Base-by-base conservation (phyloP, 2,329 filamentous ascomycete genomes). In the Diaporthe sp. region DNA sequence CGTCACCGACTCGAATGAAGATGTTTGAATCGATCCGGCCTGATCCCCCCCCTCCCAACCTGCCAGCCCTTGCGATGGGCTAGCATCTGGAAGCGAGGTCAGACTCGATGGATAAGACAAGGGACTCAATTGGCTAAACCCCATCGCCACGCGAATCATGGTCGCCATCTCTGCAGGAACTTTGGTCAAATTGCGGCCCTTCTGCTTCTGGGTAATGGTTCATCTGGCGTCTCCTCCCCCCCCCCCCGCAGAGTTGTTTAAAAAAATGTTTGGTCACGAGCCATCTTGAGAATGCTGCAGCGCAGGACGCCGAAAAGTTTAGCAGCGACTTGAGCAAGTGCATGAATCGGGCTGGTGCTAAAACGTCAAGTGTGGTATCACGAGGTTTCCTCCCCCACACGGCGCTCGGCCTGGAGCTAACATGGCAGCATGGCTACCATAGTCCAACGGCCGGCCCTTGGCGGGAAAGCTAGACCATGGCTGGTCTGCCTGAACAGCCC, bases 371-470 rank as follows among this genome's bases (percentile, higher is more conserved):
- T 63, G 69, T 50, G 56, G 56, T 32, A 63, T 71, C 70, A 71
- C 70, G 59, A 71, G 47, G 25, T 61, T 71, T 30, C 44, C 53
- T 47, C 39, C 68, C 68, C 42, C 53, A 37, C 70, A 71, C 44
- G 35, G 39, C 44, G 50, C 37, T 61, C 55, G 58, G 70, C 56
- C 59, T 63, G 69, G 59, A 56, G 42, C 44, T 47, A 53, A 71
- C 12, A 50, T 53, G 56, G n/a, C 56, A 53, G 63, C 6, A 39
- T 53, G 56, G 32, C 70, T 42, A 47, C 47, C 63, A 30, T 37
- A 68, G 63, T 39, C 63, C 47, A 68, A 68, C 63, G 63, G 63
- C 63, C 47, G 56, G 32, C 44, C 15, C 56, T 71, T 63, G 59
- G 70, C 70, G 70, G 56, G 25, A 42, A 39, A 63, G 69, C 56